Percentiles rank a stretch among this genome's conserved stretches.
These are phyloP conservation scores for Auxenochlorella pyrenoidosa DNA, from an alignment of 139 green algal species.

Conservation along the genomic window DNA sequence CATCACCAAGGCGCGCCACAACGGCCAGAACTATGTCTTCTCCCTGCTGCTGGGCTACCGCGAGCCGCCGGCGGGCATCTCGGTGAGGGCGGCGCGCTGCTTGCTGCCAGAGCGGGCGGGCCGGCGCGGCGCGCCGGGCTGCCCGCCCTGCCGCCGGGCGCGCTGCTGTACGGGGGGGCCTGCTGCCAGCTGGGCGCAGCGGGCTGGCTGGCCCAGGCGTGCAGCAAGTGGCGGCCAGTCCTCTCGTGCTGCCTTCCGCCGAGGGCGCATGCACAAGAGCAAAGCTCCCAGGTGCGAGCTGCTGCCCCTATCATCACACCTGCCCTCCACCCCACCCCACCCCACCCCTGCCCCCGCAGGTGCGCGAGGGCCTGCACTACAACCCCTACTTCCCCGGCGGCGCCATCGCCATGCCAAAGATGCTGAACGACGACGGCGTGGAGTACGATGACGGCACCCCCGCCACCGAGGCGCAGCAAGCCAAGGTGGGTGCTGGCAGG, in stretches of 20 bases:
- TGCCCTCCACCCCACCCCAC: no score
- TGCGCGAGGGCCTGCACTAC: conserved; percentile 99
- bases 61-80: conserved; percentile 95
- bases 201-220: no score
- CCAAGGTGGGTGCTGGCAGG: conserved; percentile 67
- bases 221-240: no score
- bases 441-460: conserved; percentile 99
- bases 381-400: conserved; percentile 99
- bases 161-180: no score
- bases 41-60: conserved; percentile 97
- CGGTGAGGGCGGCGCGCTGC: conserved; percentile 45
- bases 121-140: no score
- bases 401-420: conserved; percentile 99
- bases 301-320: no score
- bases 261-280: no score
- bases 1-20: conserved; percentile 96
- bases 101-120: no score
- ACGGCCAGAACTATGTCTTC: conserved; percentile 99
- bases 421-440: conserved; percentile 96
- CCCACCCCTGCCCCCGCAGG: conserved; percentile 43
- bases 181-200: no score
- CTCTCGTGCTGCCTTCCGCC: no score
- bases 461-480: conserved; percentile 93
- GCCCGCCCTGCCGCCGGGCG: no score
- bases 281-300: neutral